These are phyloP conservation scores for Erodium moschatum DNA, from an alignment of 441 rosid species.

Conservation along the genomic window DNA sequence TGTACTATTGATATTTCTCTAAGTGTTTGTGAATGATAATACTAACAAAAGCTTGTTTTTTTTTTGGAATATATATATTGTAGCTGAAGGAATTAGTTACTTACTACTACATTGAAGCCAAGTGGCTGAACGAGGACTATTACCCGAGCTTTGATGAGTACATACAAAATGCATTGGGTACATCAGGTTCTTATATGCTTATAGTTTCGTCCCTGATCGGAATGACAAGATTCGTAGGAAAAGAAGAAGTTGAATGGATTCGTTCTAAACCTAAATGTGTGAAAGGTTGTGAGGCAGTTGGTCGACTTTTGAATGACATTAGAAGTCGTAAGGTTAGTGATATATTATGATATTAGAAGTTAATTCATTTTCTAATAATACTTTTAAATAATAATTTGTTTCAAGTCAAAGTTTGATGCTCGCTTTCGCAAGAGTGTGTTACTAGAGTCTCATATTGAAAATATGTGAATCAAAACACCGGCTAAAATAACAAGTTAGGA, in stretches of 20 bases:
- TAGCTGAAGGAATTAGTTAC: not conserved
- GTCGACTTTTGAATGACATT: conserved; percentile 27
- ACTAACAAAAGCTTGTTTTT: not conserved
- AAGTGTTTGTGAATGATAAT: no score
- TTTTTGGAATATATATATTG: not conserved
- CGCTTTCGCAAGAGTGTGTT: no score
- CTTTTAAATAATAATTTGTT: no score
- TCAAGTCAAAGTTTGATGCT: no score
- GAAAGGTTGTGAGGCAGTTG: conserved; percentile 13
- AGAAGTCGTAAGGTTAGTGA: conserved; percentile 11
- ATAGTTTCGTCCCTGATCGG: conserved; percentile 20
- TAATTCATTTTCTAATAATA: no score
- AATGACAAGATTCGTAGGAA: conserved; percentile 12
- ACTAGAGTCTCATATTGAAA: no score
- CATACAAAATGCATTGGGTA: conserved; percentile 15
- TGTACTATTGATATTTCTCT: no score
- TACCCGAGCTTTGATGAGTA: conserved; percentile 24
- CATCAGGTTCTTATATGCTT: conserved; percentile 21
- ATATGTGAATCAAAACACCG: no score
- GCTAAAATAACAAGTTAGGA: no score
- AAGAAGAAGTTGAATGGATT: not conserved
- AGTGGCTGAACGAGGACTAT: conserved; percentile 23
- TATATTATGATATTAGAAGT: no score
- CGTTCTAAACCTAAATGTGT: not conserved
- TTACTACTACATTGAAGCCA: conserved; percentile 15